Evolutionary conservation across 495 filamentous ascomycete genomes (phyloP), one percentile per base, ranked within the genome.

Genomic region (Jackrogersella multiformis): DNA sequence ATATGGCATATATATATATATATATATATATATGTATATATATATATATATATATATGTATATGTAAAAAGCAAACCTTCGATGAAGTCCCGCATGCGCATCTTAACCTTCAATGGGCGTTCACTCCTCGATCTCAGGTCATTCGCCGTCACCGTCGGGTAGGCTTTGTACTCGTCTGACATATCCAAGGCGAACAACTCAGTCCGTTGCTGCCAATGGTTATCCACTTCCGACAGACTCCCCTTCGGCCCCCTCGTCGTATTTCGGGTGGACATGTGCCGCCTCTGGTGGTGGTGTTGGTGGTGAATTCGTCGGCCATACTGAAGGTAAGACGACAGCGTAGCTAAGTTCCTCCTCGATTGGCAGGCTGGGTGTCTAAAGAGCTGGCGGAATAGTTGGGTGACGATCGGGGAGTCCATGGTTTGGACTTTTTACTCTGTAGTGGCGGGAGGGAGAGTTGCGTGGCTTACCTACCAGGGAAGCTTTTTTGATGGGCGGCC

Each of bases 1-100:
- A 49, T 32, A 32, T 49, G 26, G n/a, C n/a, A n/a, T n/a, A n/a
- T n/a, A 6, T n/a, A 9, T 32, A 32, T 32, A 28, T 49, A 49
- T 32, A n/a, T 18, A 18, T 18, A 15, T 30, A 32, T 32, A 49
- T 32, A 32, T 49, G 26, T n/a, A n/a, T 9, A 30, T 30, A 32
- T 49, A 28, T 28, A 18, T 18, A 49, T 30, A 32, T 49, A 32
- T 49, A 28, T 49, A n/a, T 7, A n/a, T 2, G 16, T 49, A 49
- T 30, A 28, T 15, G 26, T 18, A 49, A 34, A 28, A 49, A 51
- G 61, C 79, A 63, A 74, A 96, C 93, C 93, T 77, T 99, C 95
- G 70, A 99, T 95, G 74, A 98, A 99, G 80, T 99, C 96, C 60
- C 95, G 85, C 70, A 93, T 89, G 69, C 97, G 77, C 95, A 99